Percentiles rank a stretch among this genome's conserved stretches.
Evolutionary conservation across 225 moss, liverwort and hornwort genomes (phyloP).

Genomic region (Sphagnum tenellum): DNA sequence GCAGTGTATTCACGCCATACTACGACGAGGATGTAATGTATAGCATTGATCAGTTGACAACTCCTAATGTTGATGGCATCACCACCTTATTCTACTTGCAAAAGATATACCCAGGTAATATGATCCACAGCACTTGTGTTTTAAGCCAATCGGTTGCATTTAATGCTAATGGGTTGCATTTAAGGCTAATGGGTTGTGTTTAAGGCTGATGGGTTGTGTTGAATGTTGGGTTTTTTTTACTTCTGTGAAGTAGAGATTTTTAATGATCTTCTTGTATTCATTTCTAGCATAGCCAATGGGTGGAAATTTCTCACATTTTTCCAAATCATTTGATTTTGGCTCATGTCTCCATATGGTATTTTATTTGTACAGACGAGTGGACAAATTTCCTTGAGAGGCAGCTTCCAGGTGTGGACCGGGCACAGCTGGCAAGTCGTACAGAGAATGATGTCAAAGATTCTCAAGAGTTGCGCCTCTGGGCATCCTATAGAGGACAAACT

Average conservation of each 20-base stretch:
- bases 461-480: conserved; percentile 50
- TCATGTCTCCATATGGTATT: too few species aligned
- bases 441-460: conserved; percentile 12
- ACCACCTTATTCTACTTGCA: conserved; percentile 48
- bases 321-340: too few species aligned
- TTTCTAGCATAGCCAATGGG: too few species aligned
- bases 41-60: conserved; percentile 34
- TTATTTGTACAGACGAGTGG: conserved; percentile 41
- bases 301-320: neutral
- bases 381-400: conserved; percentile 52
- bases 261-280: too few species aligned
- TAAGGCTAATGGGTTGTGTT: too few species aligned
- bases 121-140: too few species aligned
- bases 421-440: conserved; percentile 11
- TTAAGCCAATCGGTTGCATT: too few species aligned
- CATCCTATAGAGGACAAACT: conserved; percentile 68
- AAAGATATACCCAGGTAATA: conserved; percentile 54
- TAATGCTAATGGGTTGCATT: too few species aligned
- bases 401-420: conserved; percentile 17
- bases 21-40: conserved; percentile 58
- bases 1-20: conserved; percentile 63
- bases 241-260: too few species aligned
- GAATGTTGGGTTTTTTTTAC: too few species aligned
- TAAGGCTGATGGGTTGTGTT: too few species aligned
- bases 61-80: conserved; percentile 49